Conservation (phyloP, 106 monocot species). For the Iris macrosiphon region DNA sequence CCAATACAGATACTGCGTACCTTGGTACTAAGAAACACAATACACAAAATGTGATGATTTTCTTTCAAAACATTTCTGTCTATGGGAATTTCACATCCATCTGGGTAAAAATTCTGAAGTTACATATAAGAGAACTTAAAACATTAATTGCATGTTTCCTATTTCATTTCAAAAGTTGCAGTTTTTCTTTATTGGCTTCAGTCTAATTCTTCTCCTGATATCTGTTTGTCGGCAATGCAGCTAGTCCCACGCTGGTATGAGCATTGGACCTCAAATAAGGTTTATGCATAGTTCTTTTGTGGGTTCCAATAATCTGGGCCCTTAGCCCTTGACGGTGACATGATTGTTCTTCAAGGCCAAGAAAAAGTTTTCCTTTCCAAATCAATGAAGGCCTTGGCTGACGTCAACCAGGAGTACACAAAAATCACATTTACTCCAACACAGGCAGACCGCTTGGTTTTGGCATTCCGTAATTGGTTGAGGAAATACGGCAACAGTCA, state of each 20-base stretch:
- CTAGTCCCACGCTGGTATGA: constrained; percentile 83
- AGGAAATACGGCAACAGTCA: constrained; percentile 77
- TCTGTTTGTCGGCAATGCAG: constrained; percentile 46
- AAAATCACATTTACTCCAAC: constrained; percentile 94
- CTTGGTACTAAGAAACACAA: too few relatives aligned
- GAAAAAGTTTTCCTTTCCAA: constrained; percentile 83
- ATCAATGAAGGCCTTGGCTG: constrained; percentile 42
- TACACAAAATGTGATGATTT: too few relatives aligned
- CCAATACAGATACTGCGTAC: too few relatives aligned
- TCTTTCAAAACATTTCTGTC: too few relatives aligned
- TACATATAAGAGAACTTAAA: too few relatives aligned
- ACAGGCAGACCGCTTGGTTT: constrained; percentile 73
- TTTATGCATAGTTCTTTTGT: too few relatives aligned
- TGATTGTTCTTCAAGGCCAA: constrained; percentile 98
- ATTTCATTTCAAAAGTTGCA: too few relatives aligned
- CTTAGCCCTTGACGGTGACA: constrained; percentile 99
- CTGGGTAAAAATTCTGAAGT: too few relatives aligned
- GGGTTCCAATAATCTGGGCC: too few relatives aligned
- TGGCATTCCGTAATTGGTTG: constrained; percentile 85
- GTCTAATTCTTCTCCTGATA: background rate
- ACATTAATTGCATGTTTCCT: too few relatives aligned
- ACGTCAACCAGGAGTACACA: constrained; percentile 83
- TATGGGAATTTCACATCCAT: too few relatives aligned
- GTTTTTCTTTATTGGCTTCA: too few relatives aligned
- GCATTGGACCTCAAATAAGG: constrained; percentile 87